phyloP scores from a whole-genome alignment of 176 grass and related monocot genomes.

The Secale cereale region DNA sequence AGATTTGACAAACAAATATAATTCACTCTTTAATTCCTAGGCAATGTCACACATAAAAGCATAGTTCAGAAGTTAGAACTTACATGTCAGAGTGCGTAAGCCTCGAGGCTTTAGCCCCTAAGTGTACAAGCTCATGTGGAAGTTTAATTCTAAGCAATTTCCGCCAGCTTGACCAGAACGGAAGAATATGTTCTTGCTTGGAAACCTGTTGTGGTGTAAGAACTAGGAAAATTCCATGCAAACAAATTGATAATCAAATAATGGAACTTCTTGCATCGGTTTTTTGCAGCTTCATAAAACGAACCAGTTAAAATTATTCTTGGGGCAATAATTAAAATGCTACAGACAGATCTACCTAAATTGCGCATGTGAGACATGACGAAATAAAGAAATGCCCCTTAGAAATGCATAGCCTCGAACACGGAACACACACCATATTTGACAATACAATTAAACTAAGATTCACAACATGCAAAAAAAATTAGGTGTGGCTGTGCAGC shows the following conservation, averaged over 20 bases:
- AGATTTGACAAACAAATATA: constrained; percentile 13
- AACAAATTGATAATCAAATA: constrained; percentile 5
- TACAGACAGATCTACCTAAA: neutral
- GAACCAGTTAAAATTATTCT: neutral
- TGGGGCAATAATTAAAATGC: neutral
- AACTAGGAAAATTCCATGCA: constrained; percentile 47
- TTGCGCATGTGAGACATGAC: neutral
- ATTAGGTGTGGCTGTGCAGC: neutral
- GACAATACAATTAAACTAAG: neutral
- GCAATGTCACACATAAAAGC: neutral
- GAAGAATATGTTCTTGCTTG: constrained; percentile 79
- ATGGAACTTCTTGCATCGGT: neutral
- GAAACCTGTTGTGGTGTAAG: constrained; percentile 66
- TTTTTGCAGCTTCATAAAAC: constrained; percentile 9
- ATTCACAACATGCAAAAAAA: neutral
- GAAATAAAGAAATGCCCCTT: neutral
- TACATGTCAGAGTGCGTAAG: constrained; percentile 73
- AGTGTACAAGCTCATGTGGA: constrained; percentile 51
- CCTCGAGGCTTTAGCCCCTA: constrained; percentile 78
- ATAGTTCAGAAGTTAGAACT: constrained; percentile 26
- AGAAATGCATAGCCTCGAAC: neutral
- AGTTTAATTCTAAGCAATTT: constrained; percentile 52
- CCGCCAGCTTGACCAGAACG: constrained; percentile 63
- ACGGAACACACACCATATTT: neutral
- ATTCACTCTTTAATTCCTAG: neutral